phyloP scores from a whole-genome alignment of 768 basidiomycete genomes.

The Boletus bicolor region DNA sequence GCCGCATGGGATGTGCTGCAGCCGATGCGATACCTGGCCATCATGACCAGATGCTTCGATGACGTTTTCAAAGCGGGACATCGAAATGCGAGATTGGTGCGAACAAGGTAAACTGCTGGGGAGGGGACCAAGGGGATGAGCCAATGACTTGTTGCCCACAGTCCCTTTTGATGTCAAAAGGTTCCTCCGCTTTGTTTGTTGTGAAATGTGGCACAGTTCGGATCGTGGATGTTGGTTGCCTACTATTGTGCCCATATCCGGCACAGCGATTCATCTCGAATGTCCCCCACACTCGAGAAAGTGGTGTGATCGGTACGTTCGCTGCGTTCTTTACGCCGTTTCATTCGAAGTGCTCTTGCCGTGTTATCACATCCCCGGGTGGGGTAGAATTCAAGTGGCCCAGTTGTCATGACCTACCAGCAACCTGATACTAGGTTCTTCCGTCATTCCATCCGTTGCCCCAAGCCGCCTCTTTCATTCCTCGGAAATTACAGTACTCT shows the following conservation, averaged over 20 bases:
- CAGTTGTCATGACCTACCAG: constrained; percentile 6
- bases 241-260: constrained; percentile 22
- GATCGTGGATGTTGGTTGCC: constrained; percentile 18
- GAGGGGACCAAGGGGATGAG: constrained; percentile 4
- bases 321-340: constrained; percentile 18
- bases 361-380: constrained; percentile 12
- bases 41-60: constrained; percentile 7
- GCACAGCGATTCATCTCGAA: constrained; percentile 19
- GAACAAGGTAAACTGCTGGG: constrained; percentile 13
- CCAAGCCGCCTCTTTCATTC: constrained; percentile 21
- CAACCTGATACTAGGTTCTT: constrained; percentile 7
- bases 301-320: constrained; percentile 21
- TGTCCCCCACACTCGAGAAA: constrained; percentile 20
- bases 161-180: constrained; percentile 24
- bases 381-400: constrained; percentile 7
- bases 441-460: constrained; percentile 13
- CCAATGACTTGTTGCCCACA: constrained; percentile 1
- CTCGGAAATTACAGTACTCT: constrained; percentile 26
- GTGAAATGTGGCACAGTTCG: constrained; percentile 25
- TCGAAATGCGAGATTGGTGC: constrained; percentile 5
- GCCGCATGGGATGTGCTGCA: constrained; percentile 24
- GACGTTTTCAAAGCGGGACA: constrained; percentile 19
- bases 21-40: constrained; percentile 9
- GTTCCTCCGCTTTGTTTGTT: constrained; percentile 30
- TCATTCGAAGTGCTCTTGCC: constrained; percentile 21